A percentile compares a stretch with the other conserved stretches of the same genome.
Conservation (phyloP, 2,329 filamentous ascomycete genomes). For the Thermoascus crustaceus region DNA sequence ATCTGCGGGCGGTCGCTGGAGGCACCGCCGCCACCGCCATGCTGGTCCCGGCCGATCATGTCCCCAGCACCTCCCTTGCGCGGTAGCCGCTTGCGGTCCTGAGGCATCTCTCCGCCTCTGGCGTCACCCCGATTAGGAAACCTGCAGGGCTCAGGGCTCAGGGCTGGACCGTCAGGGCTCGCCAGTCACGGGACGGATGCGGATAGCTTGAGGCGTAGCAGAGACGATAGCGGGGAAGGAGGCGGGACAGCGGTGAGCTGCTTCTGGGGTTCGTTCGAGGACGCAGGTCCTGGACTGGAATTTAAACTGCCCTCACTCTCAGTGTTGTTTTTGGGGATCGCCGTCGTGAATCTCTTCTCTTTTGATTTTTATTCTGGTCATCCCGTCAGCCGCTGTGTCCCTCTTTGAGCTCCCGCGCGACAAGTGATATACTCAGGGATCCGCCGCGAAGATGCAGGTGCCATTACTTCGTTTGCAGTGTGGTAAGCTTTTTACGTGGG, state of each 20-base stretch:
- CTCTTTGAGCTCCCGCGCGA: no score
- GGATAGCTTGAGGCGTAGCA: slow-evolving; percentile 9
- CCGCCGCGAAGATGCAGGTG: slow-evolving; percentile 53
- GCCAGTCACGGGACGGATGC: slow-evolving; percentile 4
- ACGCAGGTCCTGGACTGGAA: no score
- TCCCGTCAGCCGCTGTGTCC: no score
- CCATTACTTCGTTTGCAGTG: slow-evolving; percentile 69
- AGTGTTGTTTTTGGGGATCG: slow-evolving; percentile 1
- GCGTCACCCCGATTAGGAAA: background rate
- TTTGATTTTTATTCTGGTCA: slow-evolving; percentile 2
- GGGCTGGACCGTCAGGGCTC: background rate
- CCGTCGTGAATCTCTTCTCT: background rate
- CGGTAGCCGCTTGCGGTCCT: no score
- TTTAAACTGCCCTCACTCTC: background rate
- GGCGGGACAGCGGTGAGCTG: background rate
- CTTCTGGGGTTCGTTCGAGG: no score
- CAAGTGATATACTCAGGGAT: no score
- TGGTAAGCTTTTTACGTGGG: slow-evolving; percentile 35
- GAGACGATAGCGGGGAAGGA: slow-evolving; percentile 1
- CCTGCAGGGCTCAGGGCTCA: background rate
- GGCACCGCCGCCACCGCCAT: no score
- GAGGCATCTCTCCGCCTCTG: no score
- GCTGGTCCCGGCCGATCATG: no score
- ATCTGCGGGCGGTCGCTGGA: background rate
- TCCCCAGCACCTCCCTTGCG: no score